Percentiles rank a stretch among this genome's conserved stretches.
phyloP scores from a whole-genome alignment of 176 grass and related monocot genomes.

The Olyra latifolia region DNA sequence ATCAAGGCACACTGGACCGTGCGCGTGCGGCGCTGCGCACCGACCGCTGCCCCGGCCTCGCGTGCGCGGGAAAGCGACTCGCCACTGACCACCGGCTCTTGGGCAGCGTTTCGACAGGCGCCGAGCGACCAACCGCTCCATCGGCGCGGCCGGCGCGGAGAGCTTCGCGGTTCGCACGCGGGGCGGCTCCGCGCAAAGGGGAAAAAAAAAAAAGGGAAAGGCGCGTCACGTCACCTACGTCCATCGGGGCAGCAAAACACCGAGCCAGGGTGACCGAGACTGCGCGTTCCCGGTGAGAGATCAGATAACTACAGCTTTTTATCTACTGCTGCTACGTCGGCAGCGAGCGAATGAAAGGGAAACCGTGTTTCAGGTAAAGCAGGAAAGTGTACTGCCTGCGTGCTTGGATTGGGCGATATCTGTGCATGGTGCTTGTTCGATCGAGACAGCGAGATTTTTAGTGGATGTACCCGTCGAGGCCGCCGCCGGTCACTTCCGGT shows the following conservation, averaged over 20 bases:
- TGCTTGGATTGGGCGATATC: neutral
- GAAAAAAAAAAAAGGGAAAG: neutral
- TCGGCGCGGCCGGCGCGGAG: neutral
- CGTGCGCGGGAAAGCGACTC: slow-evolving; percentile 26
- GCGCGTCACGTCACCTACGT: neutral
- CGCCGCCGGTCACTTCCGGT: neutral
- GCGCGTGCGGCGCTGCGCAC: neutral
- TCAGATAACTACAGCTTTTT: too few species aligned
- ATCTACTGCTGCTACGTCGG: neutral
- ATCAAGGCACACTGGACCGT: neutral
- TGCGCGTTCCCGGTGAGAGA: too few species aligned
- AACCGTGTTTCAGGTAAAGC: neutral
- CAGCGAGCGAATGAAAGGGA: neutral
- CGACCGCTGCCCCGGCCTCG: neutral
- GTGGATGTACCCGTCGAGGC: neutral
- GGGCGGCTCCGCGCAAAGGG: too few species aligned
- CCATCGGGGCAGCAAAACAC: too few species aligned
- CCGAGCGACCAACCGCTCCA: neutral
- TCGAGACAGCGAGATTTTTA: neutral
- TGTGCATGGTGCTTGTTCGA: neutral
- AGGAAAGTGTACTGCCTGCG: neutral
- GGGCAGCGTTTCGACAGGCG: neutral
- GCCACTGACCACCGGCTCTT: neutral
- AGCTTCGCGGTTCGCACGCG: neutral
- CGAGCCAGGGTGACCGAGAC: neutral